These are phyloP conservation scores for Oldenlandia corymbosa DNA, from an alignment of 257 asterid species.

Conservation along the genomic window DNA sequence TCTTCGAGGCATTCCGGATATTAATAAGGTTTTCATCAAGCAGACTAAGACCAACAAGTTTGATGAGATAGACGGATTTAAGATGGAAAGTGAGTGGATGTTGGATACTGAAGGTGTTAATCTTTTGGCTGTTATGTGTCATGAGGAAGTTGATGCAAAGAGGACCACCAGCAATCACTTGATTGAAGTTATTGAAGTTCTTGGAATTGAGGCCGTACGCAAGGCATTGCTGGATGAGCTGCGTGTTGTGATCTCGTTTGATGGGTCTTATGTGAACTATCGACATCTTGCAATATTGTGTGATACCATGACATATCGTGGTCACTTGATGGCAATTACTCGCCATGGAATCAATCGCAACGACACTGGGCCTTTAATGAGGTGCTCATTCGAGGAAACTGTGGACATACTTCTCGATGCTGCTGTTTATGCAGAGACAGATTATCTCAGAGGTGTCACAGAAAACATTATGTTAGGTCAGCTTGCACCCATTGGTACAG, in stretches of 20 bases:
- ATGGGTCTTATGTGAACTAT: constrained; percentile 95
- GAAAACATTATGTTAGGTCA: constrained; percentile 97
- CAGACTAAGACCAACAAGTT: constrained; percentile 69
- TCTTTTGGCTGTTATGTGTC: constrained; percentile 89
- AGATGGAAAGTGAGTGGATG: constrained; percentile 95
- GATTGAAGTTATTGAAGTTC: constrained; percentile 95
- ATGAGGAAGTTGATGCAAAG: constrained; percentile 84
- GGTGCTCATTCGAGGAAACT: constrained; percentile 97
- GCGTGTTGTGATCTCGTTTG: constrained; percentile 96
- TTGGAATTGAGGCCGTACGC: constrained; percentile 97
- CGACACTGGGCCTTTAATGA: constrained; percentile 99
- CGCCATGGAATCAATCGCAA: constrained; percentile 96
- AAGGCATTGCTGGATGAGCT: constrained; percentile 84
- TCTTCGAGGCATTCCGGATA: constrained; percentile 97
- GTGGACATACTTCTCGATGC: constrained; percentile 98
- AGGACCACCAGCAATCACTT: constrained; percentile 95
- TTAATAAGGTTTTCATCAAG: constrained; percentile 92
- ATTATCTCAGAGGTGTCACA: constrained; percentile 85
- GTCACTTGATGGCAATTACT: constrained; percentile 98
- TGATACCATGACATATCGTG: constrained; percentile 98
- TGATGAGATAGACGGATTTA: constrained; percentile 73
- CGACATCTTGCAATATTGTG: constrained; percentile 93
- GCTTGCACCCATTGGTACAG: constrained; percentile 98
- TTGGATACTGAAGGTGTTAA: constrained; percentile 97
- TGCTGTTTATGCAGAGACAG: constrained; percentile 90